Evolutionary conservation across 2,329 filamentous ascomycete species (phyloP).

Genomic region (Fusarium nisikadoi): DNA sequence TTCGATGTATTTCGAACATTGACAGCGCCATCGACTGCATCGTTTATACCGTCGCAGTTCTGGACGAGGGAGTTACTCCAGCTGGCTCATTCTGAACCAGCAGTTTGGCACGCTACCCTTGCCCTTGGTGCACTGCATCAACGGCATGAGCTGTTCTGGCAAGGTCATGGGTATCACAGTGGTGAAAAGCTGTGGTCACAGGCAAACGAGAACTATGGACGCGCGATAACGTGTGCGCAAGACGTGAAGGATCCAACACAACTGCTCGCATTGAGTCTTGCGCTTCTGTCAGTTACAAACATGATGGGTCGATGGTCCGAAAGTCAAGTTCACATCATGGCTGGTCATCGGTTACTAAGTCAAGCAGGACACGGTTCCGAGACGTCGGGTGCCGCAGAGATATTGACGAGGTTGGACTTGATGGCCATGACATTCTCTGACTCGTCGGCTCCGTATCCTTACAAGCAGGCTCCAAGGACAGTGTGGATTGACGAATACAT

Average conservation of each 20-base stretch:
- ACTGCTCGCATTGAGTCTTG: slow-evolving; percentile 48
- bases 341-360: slow-evolving; percentile 44
- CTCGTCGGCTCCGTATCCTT: slow-evolving; percentile 46
- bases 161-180: slow-evolving; percentile 5
- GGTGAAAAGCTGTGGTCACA: slow-evolving; percentile 24
- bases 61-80: slow-evolving; percentile 49
- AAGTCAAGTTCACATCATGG: slow-evolving; percentile 46
- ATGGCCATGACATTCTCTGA: slow-evolving; percentile 51
- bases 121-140: slow-evolving; percentile 51
- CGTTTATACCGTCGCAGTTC: slow-evolving; percentile 47
- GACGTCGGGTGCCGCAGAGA: slow-evolving; percentile 35
- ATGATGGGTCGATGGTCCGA: slow-evolving; percentile 48
- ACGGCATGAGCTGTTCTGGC: slow-evolving; percentile 31
- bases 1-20: slow-evolving; percentile 52
- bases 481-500: slow-evolving; percentile 28
- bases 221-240: slow-evolving; percentile 44
- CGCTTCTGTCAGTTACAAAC: slow-evolving; percentile 47
- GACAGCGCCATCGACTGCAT: slow-evolving; percentile 44
- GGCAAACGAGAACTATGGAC: slow-evolving; percentile 43
- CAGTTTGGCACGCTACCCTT: slow-evolving; percentile 50
- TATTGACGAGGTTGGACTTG: slow-evolving; percentile 48
- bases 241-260: slow-evolving; percentile 41
- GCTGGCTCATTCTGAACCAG: slow-evolving; percentile 49
- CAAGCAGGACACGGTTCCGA: slow-evolving; percentile 21
- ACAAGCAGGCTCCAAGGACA: slow-evolving; percentile 17